phyloP scores from a whole-genome alignment of 2,329 filamentous ascomycete species.

The Drechslera avenae region DNA sequence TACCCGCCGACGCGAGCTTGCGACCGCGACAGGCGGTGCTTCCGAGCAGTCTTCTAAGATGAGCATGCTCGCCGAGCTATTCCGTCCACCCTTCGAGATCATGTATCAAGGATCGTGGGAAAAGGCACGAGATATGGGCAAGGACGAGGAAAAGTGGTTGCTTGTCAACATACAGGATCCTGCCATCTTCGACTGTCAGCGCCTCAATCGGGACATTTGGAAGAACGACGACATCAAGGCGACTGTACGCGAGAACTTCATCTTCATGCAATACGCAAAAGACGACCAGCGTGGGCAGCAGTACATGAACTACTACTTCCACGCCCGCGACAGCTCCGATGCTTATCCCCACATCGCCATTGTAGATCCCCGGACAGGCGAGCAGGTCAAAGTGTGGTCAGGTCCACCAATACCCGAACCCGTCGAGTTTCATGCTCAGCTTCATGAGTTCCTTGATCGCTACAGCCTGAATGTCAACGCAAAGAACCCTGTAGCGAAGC shows the following conservation, averaged over 20 bases:
- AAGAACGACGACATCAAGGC: slow-evolving; percentile 80
- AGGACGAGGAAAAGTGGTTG: slow-evolving; percentile 90
- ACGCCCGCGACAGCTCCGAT: slow-evolving; percentile 76
- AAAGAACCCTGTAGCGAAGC: slow-evolving; percentile 88
- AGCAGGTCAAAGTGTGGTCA: slow-evolving; percentile 96
- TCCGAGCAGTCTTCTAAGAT: slow-evolving; percentile 72
- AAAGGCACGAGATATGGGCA: slow-evolving; percentile 80
- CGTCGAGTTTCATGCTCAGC: slow-evolving; percentile 83
- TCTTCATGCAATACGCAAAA: slow-evolving; percentile 94
- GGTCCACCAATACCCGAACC: slow-evolving; percentile 77
- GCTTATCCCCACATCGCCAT: slow-evolving; percentile 97
- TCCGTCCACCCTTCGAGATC: slow-evolving; percentile 87
- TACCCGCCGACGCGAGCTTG: slow-evolving; percentile 59
- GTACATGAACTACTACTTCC: slow-evolving; percentile 92
- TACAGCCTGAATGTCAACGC: slow-evolving; percentile 88
- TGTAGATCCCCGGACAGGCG: slow-evolving; percentile 91
- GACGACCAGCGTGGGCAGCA: slow-evolving; percentile 76
- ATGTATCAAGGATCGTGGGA: slow-evolving; percentile 84
- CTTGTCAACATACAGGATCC: slow-evolving; percentile 94
- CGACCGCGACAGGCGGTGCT: slow-evolving; percentile 67
- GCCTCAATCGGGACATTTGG: slow-evolving; percentile 94
- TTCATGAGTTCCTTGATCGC: slow-evolving; percentile 95
- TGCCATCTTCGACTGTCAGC: slow-evolving; percentile 91
- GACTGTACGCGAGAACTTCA: slow-evolving; percentile 87
- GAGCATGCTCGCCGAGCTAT: slow-evolving; percentile 84